Percentiles rank a stretch among this genome's conserved stretches.
Evolutionary conservation across 768 basidiomycete genomes (phyloP).

Genomic region (Hygrophorus russula): DNA sequence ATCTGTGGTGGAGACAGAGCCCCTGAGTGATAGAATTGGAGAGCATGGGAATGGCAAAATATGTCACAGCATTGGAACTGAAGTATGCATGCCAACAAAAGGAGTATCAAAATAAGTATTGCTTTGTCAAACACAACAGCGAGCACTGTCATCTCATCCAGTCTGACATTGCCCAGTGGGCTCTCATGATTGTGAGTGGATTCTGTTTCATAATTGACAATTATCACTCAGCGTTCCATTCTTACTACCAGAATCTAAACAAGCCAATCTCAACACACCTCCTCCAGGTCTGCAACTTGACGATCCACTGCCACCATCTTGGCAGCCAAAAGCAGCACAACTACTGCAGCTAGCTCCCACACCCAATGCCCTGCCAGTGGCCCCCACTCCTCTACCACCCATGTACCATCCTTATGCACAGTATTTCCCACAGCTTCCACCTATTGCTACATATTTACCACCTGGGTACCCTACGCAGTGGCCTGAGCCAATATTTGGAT

Average conservation of each 20-base stretch:
- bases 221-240: background rate
- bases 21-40: background rate
- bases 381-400: background rate
- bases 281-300: conserved; percentile 1
- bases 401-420: too few species aligned
- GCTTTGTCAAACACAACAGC: background rate
- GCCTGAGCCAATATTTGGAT: background rate
- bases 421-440: background rate
- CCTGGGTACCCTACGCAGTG: background rate
- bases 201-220: background rate
- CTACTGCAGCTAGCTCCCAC: too few species aligned
- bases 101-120: conserved; percentile 1
- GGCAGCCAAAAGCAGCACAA: background rate
- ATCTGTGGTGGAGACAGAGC: background rate
- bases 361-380: background rate
- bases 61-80: conserved; percentile 1
- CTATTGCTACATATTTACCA: background rate
- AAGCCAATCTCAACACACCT: background rate
- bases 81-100: conserved; percentile 1
- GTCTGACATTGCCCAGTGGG: conserved; percentile 2
- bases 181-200: background rate
- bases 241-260: conserved; percentile 1
- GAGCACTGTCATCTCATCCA: background rate
- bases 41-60: background rate
- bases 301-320: background rate